Conservation (phyloP, 305 asterid genomes). For the Nicotiana rustica region DNA sequence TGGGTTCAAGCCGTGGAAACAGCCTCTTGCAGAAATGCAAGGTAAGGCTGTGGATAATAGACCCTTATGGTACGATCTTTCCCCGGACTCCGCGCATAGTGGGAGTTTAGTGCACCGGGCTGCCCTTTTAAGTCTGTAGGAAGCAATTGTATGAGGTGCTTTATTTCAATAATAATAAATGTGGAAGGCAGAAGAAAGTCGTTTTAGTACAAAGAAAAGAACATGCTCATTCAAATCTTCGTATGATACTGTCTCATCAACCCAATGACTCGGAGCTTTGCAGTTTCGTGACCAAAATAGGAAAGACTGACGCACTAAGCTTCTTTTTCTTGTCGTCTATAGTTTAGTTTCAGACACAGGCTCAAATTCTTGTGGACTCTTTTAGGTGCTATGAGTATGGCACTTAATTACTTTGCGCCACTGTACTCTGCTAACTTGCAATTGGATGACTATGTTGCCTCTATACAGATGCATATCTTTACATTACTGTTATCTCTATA, state of each 20-base stretch:
- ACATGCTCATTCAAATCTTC: neutral
- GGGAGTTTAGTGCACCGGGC: too few species aligned
- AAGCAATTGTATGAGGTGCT: neutral
- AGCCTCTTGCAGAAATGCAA: too few species aligned
- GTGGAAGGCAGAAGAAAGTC: neutral
- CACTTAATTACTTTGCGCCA: neutral
- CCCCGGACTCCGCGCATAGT: too few species aligned
- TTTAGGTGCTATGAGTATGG: slow-evolving; percentile 4
- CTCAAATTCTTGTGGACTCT: slow-evolving; percentile 1
- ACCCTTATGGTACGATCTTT: too few species aligned
- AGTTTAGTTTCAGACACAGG: slow-evolving; percentile 6
- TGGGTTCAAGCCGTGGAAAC: too few species aligned
- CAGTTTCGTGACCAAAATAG: neutral
- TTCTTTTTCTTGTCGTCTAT: neutral
- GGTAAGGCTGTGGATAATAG: too few species aligned
- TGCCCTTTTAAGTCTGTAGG: neutral
- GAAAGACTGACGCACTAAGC: neutral
- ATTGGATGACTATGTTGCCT: slow-evolving; percentile 29
- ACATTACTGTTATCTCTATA: slow-evolving; percentile 65
- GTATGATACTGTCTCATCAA: slow-evolving; percentile 7
- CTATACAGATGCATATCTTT: slow-evolving; percentile 36
- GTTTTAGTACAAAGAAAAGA: neutral
- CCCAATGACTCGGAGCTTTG: neutral
- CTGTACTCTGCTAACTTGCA: slow-evolving; percentile 27
- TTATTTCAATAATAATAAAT: neutral